Percentiles rank a stretch among this genome's conserved stretches.
Evolutionary conservation across 768 basidiomycete species (phyloP).

Genomic region (Pleurotus tuber-regium): DNA sequence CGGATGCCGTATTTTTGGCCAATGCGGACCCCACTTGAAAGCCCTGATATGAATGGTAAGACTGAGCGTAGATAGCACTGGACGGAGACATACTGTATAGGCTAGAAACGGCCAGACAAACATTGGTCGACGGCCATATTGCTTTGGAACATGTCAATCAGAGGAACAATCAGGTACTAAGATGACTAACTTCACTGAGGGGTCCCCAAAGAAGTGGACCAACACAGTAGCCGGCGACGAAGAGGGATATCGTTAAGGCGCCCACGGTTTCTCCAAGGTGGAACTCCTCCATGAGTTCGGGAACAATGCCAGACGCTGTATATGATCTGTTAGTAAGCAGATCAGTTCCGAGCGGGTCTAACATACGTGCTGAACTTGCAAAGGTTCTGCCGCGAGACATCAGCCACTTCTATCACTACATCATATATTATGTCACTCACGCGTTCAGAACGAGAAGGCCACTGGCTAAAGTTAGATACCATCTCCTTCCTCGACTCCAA

Average conservation of each 20-base stretch:
- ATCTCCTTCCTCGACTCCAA: slow-evolving; percentile 43
- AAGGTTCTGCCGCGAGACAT: slow-evolving; percentile 44
- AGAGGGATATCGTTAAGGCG: slow-evolving; percentile 56
- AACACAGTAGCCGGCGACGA: slow-evolving; percentile 66
- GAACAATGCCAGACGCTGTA: slow-evolving; percentile 45
- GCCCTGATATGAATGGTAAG: slow-evolving; percentile 26
- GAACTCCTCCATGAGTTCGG: slow-evolving; percentile 43
- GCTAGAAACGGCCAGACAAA: slow-evolving; percentile 55
- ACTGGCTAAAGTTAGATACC: slow-evolving; percentile 50
- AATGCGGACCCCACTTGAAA: slow-evolving; percentile 67
- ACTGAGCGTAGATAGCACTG: not conserved
- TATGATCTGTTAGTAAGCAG: not conserved
- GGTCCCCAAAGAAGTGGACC: slow-evolving; percentile 63
- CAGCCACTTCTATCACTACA: not conserved
- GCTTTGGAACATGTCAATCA: slow-evolving; percentile 44
- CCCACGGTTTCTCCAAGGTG: slow-evolving; percentile 48
- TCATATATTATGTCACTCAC: slow-evolving; percentile 28
- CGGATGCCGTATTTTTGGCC: slow-evolving; percentile 53
- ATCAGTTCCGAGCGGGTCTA: not conserved
- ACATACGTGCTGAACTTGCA: slow-evolving; percentile 54
- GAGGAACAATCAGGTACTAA: slow-evolving; percentile 33
- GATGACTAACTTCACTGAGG: slow-evolving; percentile 18
- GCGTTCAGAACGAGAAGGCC: slow-evolving; percentile 54
- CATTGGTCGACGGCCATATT: slow-evolving; percentile 58
- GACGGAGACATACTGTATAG: slow-evolving; percentile 42